These are phyloP conservation scores for Harringtonia lauricola DNA, from an alignment of 2,329 filamentous ascomycete genomes.

Conservation along the genomic window DNA sequence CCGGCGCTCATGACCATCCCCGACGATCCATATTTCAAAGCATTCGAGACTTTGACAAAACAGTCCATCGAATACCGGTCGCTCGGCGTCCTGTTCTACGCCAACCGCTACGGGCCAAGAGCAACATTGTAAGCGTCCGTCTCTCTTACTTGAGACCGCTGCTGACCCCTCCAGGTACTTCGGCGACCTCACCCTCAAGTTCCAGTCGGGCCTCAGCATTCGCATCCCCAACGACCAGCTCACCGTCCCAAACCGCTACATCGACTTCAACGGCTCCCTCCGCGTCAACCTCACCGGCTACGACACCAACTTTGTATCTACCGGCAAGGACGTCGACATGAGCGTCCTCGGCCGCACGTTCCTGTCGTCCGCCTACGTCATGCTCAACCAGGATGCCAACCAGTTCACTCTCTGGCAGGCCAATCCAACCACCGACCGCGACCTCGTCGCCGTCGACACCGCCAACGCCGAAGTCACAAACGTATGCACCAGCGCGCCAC, in stretches of 20 bases:
- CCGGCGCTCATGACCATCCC: constrained; percentile 13
- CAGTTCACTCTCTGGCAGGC: constrained; percentile 14
- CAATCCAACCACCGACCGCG: constrained; percentile 1
- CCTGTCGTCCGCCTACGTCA: constrained; percentile 19
- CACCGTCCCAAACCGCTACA: constrained; percentile 13
- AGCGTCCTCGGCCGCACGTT: constrained; percentile 18
- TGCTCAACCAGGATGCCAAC: constrained; percentile 17
- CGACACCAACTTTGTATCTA: constrained; percentile 15
- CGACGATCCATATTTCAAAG: constrained; percentile 12
- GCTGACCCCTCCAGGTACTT: constrained; percentile 2
- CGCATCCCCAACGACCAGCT: constrained; percentile 20
- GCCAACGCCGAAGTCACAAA: constrained; percentile 14
- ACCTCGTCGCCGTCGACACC: constrained; percentile 10
- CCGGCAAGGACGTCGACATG: constrained; percentile 15
- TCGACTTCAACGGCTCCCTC: constrained; percentile 3
- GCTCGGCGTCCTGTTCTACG: too few relatives aligned
- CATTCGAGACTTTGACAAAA: constrained; percentile 4
- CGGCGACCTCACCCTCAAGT: constrained; percentile 12
- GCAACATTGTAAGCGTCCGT: not conserved
- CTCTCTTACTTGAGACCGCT: not conserved
- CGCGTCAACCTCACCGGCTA: constrained; percentile 10
- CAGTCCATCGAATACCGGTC: too few relatives aligned
- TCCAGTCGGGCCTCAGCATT: constrained; percentile 10
- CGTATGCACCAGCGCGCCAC: not conserved
- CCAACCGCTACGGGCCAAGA: constrained; percentile 8